phyloP scores from a whole-genome alignment of 2,329 filamentous ascomycete species.

The Diaporthe sp. region DNA sequence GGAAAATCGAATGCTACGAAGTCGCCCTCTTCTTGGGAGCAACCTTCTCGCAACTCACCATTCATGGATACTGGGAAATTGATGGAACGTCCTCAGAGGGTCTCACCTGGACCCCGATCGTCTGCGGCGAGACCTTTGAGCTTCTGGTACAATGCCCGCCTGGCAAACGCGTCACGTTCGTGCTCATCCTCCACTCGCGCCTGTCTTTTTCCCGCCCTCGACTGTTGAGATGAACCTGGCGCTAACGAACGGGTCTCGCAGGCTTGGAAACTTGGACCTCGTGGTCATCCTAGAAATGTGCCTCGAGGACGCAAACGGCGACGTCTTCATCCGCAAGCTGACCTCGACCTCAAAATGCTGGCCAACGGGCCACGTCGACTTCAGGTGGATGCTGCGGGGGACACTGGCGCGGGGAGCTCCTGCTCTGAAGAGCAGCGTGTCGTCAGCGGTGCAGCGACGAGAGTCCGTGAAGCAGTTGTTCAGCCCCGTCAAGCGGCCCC shows the following conservation, averaged over 20 bases:
- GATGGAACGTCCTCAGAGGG: neutral
- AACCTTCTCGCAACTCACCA: neutral
- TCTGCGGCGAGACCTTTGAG: constrained; percentile 24
- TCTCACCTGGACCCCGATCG: neutral
- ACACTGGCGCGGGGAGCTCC: neutral
- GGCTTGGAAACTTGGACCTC: constrained; percentile 32
- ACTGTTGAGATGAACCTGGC: neutral
- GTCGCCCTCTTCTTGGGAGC: neutral
- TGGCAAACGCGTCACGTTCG: constrained; percentile 23
- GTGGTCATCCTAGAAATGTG: constrained; percentile 18
- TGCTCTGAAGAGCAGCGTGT: neutral
- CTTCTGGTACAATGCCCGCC: constrained; percentile 9
- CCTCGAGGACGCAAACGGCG: constrained; percentile 23
- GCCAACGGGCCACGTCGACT: constrained; percentile 14
- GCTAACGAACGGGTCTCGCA: neutral
- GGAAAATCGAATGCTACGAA: neutral
- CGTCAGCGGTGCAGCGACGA: neutral
- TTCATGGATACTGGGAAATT: constrained; percentile 19
- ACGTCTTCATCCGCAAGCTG: neutral
- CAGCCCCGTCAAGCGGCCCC: neutral
- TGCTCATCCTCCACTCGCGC: neutral
- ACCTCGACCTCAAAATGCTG: constrained; percentile 22
- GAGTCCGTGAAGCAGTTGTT: neutral
- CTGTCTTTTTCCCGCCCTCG: neutral
- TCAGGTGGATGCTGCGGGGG: constrained; percentile 30